Percentiles rank a stretch among this genome's conserved stretches.
phyloP scores from a whole-genome alignment of 148 eudicot genomes.

The Chenopodium formosanum region DNA sequence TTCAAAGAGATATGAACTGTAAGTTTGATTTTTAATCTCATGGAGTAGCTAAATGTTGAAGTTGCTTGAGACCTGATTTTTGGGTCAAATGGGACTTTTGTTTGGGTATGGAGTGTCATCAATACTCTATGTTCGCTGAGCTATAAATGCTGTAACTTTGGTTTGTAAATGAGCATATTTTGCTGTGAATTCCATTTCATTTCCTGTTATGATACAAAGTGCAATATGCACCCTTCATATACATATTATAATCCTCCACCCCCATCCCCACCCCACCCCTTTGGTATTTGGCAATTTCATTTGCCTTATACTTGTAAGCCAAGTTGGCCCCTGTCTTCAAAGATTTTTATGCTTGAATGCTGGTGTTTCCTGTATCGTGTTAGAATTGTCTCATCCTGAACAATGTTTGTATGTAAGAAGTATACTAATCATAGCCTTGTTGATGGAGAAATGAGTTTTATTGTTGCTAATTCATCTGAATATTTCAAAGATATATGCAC shows the following conservation, averaged over 20 bases:
- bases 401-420: background rate
- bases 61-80: background rate
- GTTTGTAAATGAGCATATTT: background rate
- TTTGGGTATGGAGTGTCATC: no score
- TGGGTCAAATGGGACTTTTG: no score
- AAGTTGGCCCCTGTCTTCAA: background rate
- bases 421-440: background rate
- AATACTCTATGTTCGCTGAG: background rate
- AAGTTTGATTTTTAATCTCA: slow-evolving; percentile 34
- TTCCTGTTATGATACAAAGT: background rate
- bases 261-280: background rate
- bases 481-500: background rate
- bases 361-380: background rate
- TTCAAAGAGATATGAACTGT: slow-evolving; percentile 76
- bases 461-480: background rate
- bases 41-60: background rate
- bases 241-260: background rate
- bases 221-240: background rate
- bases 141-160: background rate
- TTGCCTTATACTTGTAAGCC: background rate
- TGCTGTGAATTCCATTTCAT: background rate
- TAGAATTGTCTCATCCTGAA: background rate
- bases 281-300: background rate
- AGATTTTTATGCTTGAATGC: background rate
- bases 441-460: background rate